Percentiles rank a stretch among this genome's conserved stretches.
These are phyloP conservation scores for Wickerhamomyces chaumierensis DNA, from an alignment of 805 yeast genomes.

Conservation along the genomic window DNA sequence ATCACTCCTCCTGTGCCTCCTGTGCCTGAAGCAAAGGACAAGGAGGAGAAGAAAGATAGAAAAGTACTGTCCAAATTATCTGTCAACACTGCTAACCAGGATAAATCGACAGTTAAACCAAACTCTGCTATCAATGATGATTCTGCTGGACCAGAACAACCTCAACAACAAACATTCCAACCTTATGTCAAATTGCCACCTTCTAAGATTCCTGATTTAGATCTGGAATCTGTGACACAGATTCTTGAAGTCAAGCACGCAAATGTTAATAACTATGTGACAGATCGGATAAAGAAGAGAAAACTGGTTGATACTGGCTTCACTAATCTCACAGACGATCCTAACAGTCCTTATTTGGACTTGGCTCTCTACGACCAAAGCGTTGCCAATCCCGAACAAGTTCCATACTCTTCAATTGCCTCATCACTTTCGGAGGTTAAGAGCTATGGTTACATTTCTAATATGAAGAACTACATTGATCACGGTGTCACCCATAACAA, in stretches of 20 bases:
- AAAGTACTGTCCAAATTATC: constrained; percentile 11
- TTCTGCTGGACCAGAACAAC: constrained; percentile 8
- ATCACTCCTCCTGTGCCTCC: constrained; percentile 10
- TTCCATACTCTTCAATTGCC: constrained; percentile 74
- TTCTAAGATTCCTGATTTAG: constrained; percentile 88
- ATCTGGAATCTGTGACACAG: constrained; percentile 69
- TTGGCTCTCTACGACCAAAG: constrained; percentile 41
- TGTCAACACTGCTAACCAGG: constrained; percentile 11
- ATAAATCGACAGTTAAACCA: constrained; percentile 3
- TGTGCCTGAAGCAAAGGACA: background rate
- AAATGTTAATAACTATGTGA: constrained; percentile 73
- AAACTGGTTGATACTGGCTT: constrained; percentile 54
- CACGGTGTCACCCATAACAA: constrained; percentile 16
- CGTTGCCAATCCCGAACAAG: constrained; percentile 44
- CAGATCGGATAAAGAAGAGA: constrained; percentile 68
- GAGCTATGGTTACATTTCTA: constrained; percentile 37
- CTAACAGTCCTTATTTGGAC: constrained; percentile 71
- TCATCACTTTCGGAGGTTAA: constrained; percentile 56
- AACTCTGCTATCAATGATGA: constrained; percentile 9
- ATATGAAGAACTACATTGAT: constrained; percentile 14
- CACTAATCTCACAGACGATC: constrained; percentile 80
- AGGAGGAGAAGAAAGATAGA: constrained; percentile 8
- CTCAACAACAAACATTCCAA: constrained; percentile 29
- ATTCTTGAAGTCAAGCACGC: constrained; percentile 65
- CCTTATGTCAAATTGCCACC: constrained; percentile 84